Evolutionary conservation across 2,329 filamentous ascomycete species (phyloP).

Genomic region (Penicillium vulpinum): DNA sequence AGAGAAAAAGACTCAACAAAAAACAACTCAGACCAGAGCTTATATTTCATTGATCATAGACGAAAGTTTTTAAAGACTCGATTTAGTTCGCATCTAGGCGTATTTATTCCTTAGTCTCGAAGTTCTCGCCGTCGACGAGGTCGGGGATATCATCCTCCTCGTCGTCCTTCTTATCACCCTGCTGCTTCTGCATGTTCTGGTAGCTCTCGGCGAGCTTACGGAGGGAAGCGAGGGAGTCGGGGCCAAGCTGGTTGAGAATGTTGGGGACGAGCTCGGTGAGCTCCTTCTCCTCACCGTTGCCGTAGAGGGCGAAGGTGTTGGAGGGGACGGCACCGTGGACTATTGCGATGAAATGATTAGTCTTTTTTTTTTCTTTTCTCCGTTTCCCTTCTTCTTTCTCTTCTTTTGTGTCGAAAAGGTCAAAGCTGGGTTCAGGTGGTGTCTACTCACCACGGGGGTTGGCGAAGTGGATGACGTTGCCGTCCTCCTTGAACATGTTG

Average conservation of each 20-base stretch:
- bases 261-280: constrained; percentile 98
- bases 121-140: constrained; percentile 94
- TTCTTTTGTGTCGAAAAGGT: background rate
- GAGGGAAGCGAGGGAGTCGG: constrained; percentile 94
- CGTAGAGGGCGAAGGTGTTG: constrained; percentile 99
- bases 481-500: constrained; percentile 99
- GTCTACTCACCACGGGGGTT: constrained; percentile 82
- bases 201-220: constrained; percentile 99
- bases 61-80: constrained; percentile 16
- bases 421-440: background rate
- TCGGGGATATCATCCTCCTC: constrained; percentile 90
- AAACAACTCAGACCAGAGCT: constrained; percentile 16
- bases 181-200: constrained; percentile 98
- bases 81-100: constrained; percentile 6
- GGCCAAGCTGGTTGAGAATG: constrained; percentile 99
- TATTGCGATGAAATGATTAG: constrained; percentile 39
- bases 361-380: background rate
- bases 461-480: constrained; percentile 99
- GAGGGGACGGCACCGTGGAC: constrained; percentile 95
- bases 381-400: background rate
- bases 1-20: background rate
- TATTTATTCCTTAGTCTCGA: constrained; percentile 91
- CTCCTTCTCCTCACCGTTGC: constrained; percentile 98
- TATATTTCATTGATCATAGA: constrained; percentile 28
- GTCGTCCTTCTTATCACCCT: constrained; percentile 72